Evolutionary conservation across 768 basidiomycete species (phyloP), one percentile per base, ranked within the genome.

Genomic region (Auriscalpium microsporum): DNA sequence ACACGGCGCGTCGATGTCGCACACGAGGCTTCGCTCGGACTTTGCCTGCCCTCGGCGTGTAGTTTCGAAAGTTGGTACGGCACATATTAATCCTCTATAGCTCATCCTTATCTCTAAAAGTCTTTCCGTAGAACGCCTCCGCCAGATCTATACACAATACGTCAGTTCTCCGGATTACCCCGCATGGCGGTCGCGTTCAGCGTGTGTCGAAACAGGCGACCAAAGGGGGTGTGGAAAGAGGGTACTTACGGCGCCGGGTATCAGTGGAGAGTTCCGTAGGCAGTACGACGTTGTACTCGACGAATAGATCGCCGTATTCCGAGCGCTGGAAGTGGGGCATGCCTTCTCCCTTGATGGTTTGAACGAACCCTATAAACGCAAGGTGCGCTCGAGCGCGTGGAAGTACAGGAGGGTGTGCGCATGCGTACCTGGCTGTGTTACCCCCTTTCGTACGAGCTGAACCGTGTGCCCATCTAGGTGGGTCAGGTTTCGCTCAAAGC

Each of bases 231-330:
- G 21, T 28, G 4, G 28, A 9, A 34, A 10, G n/a, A 52, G n/a
- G 4, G n/a, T 17, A 78, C 93, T 77, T 67, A 97, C 95, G 90
- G 67, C 75, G 78, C 63, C 82, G 82, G 57, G 80, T 81, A 49
- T 85, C 79, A 49, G 80, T 64, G 48, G 84, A 76, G 36, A 99
- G 70, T 53, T 85, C 78, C 49, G 79, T 71, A 3, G 96, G 96
- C 53, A 99, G 71, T 16, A 98, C 85, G 49, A 99, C 90, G 55
- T 81, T 90, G 72, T 95, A 99, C 69, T 97, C 94, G 52, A 99
- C 78, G 63, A 82, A 98, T 48, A 99, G 73, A 67, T 95, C 86
- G 14, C 96, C 96, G 58, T 82, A 75, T 19, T 71, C 66, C 10
- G 73, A 71, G 34, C 64, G 54, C 55, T 81, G 80, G 64, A 79